phyloP scores from a whole-genome alignment of 1,139 yeast species.

The Hemisphaericaspora lyxosophila region DNA sequence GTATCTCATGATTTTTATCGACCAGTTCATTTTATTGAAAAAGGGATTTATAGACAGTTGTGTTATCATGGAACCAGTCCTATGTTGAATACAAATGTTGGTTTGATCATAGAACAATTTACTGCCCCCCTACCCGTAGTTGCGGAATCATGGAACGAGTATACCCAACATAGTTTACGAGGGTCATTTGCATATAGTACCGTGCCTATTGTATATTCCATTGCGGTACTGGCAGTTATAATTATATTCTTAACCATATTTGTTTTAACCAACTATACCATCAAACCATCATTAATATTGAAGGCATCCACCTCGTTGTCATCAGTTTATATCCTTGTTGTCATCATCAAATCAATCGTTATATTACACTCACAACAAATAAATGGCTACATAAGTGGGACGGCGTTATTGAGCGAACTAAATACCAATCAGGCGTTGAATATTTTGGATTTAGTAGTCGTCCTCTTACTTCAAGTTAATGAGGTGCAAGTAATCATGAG shows the following conservation, averaged over 20 bases:
- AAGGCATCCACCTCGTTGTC: conserved; percentile 49
- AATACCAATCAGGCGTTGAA: conserved; percentile 50
- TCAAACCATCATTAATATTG: conserved; percentile 51
- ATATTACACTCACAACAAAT: conserved; percentile 50
- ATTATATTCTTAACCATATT: conserved; percentile 64
- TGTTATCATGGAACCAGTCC: conserved; percentile 44
- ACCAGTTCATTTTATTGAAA: conserved; percentile 23
- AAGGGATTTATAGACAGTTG: conserved; percentile 31
- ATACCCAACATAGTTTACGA: conserved; percentile 24
- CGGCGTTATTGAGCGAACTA: conserved; percentile 47
- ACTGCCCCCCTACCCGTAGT: conserved; percentile 40
- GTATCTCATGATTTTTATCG: conserved; percentile 26
- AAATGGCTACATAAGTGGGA: conserved; percentile 57
- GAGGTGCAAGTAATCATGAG: conserved; percentile 79
- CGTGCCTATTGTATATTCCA: conserved; percentile 60
- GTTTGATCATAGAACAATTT: conserved; percentile 28
- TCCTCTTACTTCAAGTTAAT: conserved; percentile 61
- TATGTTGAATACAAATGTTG: conserved; percentile 42
- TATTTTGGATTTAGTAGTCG: conserved; percentile 62
- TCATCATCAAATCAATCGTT: conserved; percentile 49
- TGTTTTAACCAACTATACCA: conserved; percentile 59
- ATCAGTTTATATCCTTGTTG: conserved; percentile 52
- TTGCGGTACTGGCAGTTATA: conserved; percentile 65
- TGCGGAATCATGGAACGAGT: conserved; percentile 40
- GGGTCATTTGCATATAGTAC: conserved; percentile 58